Base-by-base conservation (phyloP, 139 green algal species). In the Tetradesmus obliquus region DNA sequence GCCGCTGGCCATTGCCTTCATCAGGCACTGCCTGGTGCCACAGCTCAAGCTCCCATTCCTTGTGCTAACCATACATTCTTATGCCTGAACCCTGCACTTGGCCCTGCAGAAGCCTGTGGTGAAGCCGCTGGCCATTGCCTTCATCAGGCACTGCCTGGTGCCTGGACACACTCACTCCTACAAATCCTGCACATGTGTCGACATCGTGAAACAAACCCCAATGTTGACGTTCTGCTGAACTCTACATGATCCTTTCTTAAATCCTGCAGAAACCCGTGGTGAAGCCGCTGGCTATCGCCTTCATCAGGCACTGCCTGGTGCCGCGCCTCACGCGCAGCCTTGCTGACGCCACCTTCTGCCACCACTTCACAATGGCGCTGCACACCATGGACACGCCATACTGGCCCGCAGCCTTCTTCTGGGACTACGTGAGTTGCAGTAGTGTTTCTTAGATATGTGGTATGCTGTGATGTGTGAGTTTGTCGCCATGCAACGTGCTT, bases 351-450 rank as follows among this genome's bases (percentile, higher is more conserved):
- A 60, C 71, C 20, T 90, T 84, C 71, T 90, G 86, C 60, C 86
- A 90, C 86, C 58, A 84, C 71, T 90, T 90, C 86, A 90, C 86
- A 3, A 83, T 90, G 71, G 54, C 51, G 15, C 55, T 90, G 86
- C 86, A 90, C 71, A 54, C 58, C 3, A 54, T 90, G 86, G 86
- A 90, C 71, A 62, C 79, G 22, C 86, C 86, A 12, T 20, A n/a
- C 53, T 90, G 86, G 86, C 86, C 86, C 7, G 86, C 86, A 15
- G 86, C 55, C 0, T 90, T 90, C 71, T 90, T 90, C 86, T 90
- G 86, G 86, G 86, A 90, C 8, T 20, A 84, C 2, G 86, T 90
- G 60, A 60, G 84, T 79, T 6, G 4, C 51, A 57, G 1, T 54
- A 10, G n/a, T 83, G 79, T 20, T 12, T 32, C n/a, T 81, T 76